Evolutionary conservation across 805 yeast genomes (phyloP).

Genomic region (Starmera caribaea): DNA sequence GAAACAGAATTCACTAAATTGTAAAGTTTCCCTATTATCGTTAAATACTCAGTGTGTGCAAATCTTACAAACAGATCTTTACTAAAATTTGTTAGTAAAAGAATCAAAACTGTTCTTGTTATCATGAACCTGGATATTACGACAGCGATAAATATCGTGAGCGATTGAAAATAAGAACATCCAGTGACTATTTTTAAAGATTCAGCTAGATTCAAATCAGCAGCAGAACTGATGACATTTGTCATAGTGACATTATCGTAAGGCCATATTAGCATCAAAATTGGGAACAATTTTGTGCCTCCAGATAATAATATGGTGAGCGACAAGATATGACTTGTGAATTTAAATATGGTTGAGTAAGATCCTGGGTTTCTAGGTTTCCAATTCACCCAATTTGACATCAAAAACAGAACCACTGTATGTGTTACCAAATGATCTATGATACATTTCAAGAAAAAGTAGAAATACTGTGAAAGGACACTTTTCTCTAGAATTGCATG

Average conservation of each 20-base stretch:
- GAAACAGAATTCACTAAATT: too few species aligned
- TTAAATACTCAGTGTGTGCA: too few species aligned
- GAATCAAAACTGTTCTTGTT: slow-evolving; percentile 8
- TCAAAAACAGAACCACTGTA: slow-evolving; percentile 21
- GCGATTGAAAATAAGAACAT: slow-evolving; percentile 9
- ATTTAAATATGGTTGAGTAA: slow-evolving; percentile 1
- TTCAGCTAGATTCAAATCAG: slow-evolving; percentile 56
- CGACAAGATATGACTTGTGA: slow-evolving; percentile 31
- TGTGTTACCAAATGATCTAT: slow-evolving; percentile 35
- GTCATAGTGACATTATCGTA: slow-evolving; percentile 73
- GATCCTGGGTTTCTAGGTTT: slow-evolving; percentile 9
- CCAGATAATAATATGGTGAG: slow-evolving; percentile 68
- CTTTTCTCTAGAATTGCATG: slow-evolving; percentile 22
- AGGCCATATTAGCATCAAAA: slow-evolving; percentile 93
- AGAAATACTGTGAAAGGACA: slow-evolving; percentile 42
- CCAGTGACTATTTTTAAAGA: slow-evolving; percentile 39
- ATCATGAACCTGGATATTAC: slow-evolving; percentile 4
- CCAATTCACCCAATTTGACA: slow-evolving; percentile 21
- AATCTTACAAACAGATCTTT: too few species aligned
- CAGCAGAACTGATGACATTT: slow-evolving; percentile 47
- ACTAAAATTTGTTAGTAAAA: slow-evolving; percentile 5
- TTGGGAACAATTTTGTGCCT: slow-evolving; percentile 77
- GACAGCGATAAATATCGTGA: slow-evolving; percentile 5
- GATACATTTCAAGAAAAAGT: slow-evolving; percentile 44
- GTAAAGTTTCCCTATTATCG: too few species aligned